A percentile compares a stretch with the other conserved stretches of the same genome.
Conservation (phyloP, 345 rosid species). For the Anastatica hierochuntica region DNA sequence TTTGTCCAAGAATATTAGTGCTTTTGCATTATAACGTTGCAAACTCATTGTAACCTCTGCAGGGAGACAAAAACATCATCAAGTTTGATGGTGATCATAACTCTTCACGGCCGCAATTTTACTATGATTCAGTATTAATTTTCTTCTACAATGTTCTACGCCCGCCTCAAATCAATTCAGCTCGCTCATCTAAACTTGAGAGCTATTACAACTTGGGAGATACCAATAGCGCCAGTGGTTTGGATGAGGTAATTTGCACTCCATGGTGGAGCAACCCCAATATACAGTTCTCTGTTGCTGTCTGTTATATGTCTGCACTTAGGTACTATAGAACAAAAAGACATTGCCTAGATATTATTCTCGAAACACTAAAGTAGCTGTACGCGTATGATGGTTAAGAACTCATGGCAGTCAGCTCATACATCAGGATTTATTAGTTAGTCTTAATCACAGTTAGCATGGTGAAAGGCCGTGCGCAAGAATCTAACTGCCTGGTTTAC, state of each 20-base stretch:
- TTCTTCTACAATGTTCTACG: conserved; percentile 85
- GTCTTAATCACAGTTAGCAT: conserved; percentile 6
- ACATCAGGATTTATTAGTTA: not conserved
- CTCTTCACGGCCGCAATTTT: conserved; percentile 84
- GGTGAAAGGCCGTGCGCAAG: not conserved
- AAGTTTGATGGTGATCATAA: conserved; percentile 96
- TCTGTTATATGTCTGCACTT: not conserved
- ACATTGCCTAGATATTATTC: not conserved
- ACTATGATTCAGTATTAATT: conserved; percentile 84
- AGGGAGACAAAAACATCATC: conserved; percentile 96
- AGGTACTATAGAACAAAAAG: not conserved
- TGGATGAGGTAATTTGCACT: conserved; percentile 62
- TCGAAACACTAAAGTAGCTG: conserved; percentile 3
- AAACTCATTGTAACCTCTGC: conserved; percentile 18
- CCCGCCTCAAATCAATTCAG: conserved; percentile 61
- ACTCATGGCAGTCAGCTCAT: not conserved
- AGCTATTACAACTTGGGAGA: conserved; percentile 70
- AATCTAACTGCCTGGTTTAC: conserved; percentile 22
- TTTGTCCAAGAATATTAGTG: not conserved
- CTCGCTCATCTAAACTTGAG: conserved; percentile 54
- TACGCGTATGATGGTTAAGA: not conserved
- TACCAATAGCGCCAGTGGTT: conserved; percentile 39
- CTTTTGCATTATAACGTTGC: not conserved
- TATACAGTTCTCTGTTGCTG: not conserved
- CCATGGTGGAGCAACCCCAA: not conserved